Evolutionary conservation across 169 alveolate species (phyloP).

Genomic region (Neospora caninum): DNA sequence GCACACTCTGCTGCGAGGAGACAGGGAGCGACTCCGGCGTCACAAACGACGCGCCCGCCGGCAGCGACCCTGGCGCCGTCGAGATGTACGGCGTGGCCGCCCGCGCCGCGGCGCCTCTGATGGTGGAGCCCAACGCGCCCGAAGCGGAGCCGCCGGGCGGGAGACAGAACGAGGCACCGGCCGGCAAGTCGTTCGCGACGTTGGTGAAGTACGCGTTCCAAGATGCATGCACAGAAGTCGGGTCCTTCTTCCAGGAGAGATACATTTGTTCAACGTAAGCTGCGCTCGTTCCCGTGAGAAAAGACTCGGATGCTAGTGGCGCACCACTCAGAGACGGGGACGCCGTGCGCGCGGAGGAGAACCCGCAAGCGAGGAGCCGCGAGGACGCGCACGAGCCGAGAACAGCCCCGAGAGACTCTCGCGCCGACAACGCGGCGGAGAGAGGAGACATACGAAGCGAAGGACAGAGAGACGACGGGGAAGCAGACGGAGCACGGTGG

Average conservation of each 20-base stretch:
- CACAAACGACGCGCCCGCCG: conserved; percentile 40
- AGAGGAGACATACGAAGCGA: background rate
- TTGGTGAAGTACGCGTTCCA: conserved; percentile 74
- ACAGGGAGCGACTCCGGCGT: conserved; percentile 32
- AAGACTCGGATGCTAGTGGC: conserved; percentile 57
- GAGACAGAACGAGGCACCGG: conserved; percentile 8
- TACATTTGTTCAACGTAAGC: conserved; percentile 76
- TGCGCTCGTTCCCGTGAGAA: conserved; percentile 48
- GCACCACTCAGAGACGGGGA: background rate
- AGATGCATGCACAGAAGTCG: conserved; percentile 72
- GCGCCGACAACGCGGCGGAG: background rate
- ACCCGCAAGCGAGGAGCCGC: background rate
- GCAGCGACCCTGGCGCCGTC: conserved; percentile 38
- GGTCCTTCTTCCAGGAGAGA: conserved; percentile 73
- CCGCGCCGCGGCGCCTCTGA: background rate
- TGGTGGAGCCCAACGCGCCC: background rate
- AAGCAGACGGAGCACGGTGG: background rate
- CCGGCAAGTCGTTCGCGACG: conserved; percentile 35
- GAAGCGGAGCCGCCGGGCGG: conserved; percentile 43
- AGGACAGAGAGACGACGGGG: background rate
- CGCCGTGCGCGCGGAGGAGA: background rate
- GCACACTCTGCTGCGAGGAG: conserved; percentile 55
- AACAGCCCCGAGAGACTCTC: background rate
- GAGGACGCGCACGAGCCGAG: background rate
- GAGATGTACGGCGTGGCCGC: background rate